Base-by-base conservation (phyloP, 2,329 filamentous ascomycete genomes). In the Sporothrix brasiliensis region DNA sequence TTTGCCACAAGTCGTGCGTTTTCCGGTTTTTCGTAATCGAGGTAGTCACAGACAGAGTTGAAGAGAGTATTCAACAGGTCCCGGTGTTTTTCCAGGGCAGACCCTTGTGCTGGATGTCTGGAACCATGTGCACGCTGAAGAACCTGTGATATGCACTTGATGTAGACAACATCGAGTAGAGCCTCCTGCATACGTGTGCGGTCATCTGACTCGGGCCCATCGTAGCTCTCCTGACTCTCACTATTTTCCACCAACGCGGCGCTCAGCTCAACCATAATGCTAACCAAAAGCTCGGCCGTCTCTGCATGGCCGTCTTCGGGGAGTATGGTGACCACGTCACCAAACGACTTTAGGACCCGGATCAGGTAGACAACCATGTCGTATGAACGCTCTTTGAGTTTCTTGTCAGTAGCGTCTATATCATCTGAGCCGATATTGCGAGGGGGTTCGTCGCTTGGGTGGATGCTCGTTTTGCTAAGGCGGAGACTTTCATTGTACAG, bases 211-310 rank as follows among this genome's bases (percentile, higher is more conserved):
- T 34, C 34, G 34, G 34, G 6, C 4, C 34, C 27, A n/a, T 63
- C 47, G n/a, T 21, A 7, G 47, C 11, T 1, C 9, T 54, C 21
- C 7, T 39, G 34, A 5, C 1, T 30, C 9, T 56, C n/a, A n/a
- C 34, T 14, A 9, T 41, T 47, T 19, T 19, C 41, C 39, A 60
- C 21, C 60, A 34, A 39, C 41, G 60, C 41, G 34, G 1, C 4
- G 41, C 24, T 67, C 21, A 52, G 52, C 52, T 70, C 50, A 24
- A 14, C 11, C 19, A 67, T 16, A 34, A 67, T 67, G 16, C 41
- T 52, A 52, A 60, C 41, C 52, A 70, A 34, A 6, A 60, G 19
- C 14, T 60, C 69, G 61, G 60, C 68, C 49, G 58, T 69, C 60
- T 69, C 50, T 24, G 39, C 68, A 58, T 66, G 14, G 34, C 27